phyloP scores from a whole-genome alignment of 83 land plant genomes.

The Diphasiastrum complanatum region DNA sequence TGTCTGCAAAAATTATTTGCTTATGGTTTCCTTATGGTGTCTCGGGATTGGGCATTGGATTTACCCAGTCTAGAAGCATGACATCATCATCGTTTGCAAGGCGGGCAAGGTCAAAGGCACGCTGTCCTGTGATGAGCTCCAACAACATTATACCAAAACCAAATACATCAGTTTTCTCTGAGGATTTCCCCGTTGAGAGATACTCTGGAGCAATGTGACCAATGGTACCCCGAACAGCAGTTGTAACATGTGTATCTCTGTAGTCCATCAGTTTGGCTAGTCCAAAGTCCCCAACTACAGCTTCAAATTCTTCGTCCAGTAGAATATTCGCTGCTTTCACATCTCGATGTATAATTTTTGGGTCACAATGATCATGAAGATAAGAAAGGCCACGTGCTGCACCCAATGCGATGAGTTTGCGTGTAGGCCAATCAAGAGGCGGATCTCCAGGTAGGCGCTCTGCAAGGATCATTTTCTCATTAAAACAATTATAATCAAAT shows the following conservation, averaged over 20 bases:
- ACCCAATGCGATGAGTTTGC: slow-evolving; percentile 7
- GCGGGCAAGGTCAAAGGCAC: slow-evolving; percentile 14
- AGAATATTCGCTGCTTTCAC: slow-evolving; percentile 14
- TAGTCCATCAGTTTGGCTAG: slow-evolving; percentile 17
- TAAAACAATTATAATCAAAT: background rate
- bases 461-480: background rate
- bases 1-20: too few species aligned
- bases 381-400: slow-evolving; percentile 12
- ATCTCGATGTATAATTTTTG: slow-evolving; percentile 12
- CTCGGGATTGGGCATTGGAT: too few species aligned
- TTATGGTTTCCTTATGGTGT: too few species aligned
- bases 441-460: slow-evolving; percentile 15
- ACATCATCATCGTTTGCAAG: slow-evolving; percentile 17
- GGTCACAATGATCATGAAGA: too few species aligned
- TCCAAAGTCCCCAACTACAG: slow-evolving; percentile 16
- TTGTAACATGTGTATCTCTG: slow-evolving; percentile 16
- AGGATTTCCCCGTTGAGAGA: too few species aligned
- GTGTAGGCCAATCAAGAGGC: slow-evolving; percentile 12
- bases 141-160: slow-evolving; percentile 12
- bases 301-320: too few species aligned
- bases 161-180: too few species aligned
- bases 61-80: slow-evolving; percentile 15
- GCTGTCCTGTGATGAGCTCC: slow-evolving; percentile 15
- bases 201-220: too few species aligned
- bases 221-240: too few species aligned